These are phyloP conservation scores for Colletotrichum lindemuthianum DNA, from an alignment of 2,329 filamentous ascomycete species.

Conservation along the genomic window DNA sequence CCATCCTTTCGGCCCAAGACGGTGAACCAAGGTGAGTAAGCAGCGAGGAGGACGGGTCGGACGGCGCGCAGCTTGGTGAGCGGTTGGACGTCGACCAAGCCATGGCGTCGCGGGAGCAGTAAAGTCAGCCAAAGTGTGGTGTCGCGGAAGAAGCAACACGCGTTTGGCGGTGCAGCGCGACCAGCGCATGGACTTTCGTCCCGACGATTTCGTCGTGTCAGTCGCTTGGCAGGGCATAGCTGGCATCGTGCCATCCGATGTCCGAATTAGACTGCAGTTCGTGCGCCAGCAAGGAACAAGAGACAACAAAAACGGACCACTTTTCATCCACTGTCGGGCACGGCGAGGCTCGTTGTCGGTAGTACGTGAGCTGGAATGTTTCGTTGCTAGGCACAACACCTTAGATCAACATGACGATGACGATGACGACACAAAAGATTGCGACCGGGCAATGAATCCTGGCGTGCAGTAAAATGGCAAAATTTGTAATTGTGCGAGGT, in stretches of 20 bases:
- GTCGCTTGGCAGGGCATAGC: not conserved
- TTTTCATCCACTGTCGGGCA: not conserved
- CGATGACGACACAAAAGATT: not conserved
- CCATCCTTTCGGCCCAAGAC: slow-evolving; percentile 2
- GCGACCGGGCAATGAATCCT: slow-evolving; percentile 1
- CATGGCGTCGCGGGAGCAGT: too few relatives aligned
- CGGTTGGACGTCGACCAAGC: too few relatives aligned
- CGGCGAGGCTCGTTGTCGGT: too few relatives aligned
- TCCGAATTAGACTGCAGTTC: not conserved
- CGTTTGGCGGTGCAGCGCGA: not conserved
- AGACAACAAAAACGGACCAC: not conserved
- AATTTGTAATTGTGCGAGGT: not conserved
- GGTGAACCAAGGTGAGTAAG: not conserved
- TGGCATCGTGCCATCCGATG: slow-evolving; percentile 22
- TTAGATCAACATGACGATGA: too few relatives aligned
- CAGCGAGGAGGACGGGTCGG: not conserved
- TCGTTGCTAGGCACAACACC: not conserved
- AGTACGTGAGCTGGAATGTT: too few relatives aligned
- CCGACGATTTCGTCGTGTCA: too few relatives aligned
- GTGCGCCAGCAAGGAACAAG: not conserved
- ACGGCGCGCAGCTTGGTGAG: too few relatives aligned
- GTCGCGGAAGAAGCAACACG: not conserved
- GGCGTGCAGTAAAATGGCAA: too few relatives aligned
- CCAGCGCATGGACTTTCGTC: too few relatives aligned
- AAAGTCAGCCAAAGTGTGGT: too few relatives aligned